Evolutionary conservation across 495 filamentous ascomycete species (phyloP).

Genomic region (Aspergillus nidulans): DNA sequence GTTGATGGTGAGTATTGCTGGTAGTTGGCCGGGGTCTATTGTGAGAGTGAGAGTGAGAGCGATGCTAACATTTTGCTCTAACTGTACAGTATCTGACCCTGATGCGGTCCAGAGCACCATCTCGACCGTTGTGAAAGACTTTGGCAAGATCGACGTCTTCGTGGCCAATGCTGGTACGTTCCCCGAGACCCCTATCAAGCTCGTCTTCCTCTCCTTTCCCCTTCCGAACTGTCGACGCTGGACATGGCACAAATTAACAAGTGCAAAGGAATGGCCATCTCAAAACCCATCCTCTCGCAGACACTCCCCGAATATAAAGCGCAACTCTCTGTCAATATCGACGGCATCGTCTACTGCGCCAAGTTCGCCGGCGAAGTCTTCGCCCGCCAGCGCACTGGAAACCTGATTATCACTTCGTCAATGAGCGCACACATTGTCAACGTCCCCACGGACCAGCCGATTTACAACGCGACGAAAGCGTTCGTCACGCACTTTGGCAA

Average conservation of each 20-base stretch:
- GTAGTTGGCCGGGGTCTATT: too few relatives aligned
- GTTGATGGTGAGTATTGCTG: constrained; percentile 32
- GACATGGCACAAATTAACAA: not conserved
- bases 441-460: constrained; percentile 56
- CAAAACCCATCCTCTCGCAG: constrained; percentile 44
- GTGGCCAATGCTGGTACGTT: constrained; percentile 38
- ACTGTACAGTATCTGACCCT: constrained; percentile 28
- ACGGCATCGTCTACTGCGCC: constrained; percentile 31
- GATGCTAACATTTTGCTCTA: not conserved
- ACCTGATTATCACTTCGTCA: constrained; percentile 68
- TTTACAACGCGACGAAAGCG: constrained; percentile 67
- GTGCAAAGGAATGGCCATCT: constrained; percentile 44
- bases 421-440: constrained; percentile 82
- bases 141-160: constrained; percentile 47
- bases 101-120: constrained; percentile 28
- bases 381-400: constrained; percentile 48
- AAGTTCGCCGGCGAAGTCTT: constrained; percentile 56
- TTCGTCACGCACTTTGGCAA: constrained; percentile 62
- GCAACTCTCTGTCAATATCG: constrained; percentile 39
- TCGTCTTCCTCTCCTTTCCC: too few relatives aligned
- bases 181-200: not conserved
- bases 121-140: constrained; percentile 34
- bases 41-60: too few relatives aligned
- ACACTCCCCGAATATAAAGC: constrained; percentile 44
- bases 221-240: too few relatives aligned